Base-by-base conservation (phyloP, 768 basidiomycete species). In the Hydnomerulius pinastri region DNA sequence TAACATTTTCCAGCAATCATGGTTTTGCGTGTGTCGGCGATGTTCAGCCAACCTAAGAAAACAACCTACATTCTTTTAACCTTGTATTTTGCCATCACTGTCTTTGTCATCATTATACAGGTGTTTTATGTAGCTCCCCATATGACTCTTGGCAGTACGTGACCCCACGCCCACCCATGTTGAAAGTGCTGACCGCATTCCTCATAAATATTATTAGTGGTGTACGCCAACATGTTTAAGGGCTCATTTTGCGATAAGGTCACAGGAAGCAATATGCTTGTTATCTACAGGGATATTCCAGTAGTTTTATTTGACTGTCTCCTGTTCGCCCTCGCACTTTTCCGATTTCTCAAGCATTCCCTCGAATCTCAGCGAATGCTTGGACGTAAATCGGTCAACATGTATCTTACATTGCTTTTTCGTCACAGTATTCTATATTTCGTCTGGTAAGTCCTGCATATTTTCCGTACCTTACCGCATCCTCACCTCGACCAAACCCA, bases 21-120 rank as follows among this genome's bases (percentile, higher is more conserved):
- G 51, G 46, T 58, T 53, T 30, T 58, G 15, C 44, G 57, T 18
- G 42, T 58, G 3, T 50, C 54, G 4, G 57, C 21, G 18, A 58
- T 57, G 57, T 57, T 56, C 45, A n/a, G 21, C 15, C 25, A 33
- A 37, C 51, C 48, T 0, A 53, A 36, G 25, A 39, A 37, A 25
- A 15, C 17, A n/a, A 46, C 6, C 20, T 29, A 27, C 2, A 44
- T 50, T 11, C 37, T 57, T 23, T 37, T 21, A 17, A 43, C 30
- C 18, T n/a, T 58, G 8, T 57, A 27, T 28, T 25, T 33, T 10
- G 17, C 51, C 0, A 15, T 58, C 37, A 4, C n/a, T 2, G n/a
- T 37, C 32, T 6, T 25, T 4, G 1, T 3, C 3, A 13, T 58
- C 5, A 27, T 49, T 17, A n/a, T 46, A 9, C 2, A 17, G 10